These are phyloP conservation scores for Dendrobium chrysotoxum DNA, from an alignment of 106 monocot genomes.

Conservation along the genomic window DNA sequence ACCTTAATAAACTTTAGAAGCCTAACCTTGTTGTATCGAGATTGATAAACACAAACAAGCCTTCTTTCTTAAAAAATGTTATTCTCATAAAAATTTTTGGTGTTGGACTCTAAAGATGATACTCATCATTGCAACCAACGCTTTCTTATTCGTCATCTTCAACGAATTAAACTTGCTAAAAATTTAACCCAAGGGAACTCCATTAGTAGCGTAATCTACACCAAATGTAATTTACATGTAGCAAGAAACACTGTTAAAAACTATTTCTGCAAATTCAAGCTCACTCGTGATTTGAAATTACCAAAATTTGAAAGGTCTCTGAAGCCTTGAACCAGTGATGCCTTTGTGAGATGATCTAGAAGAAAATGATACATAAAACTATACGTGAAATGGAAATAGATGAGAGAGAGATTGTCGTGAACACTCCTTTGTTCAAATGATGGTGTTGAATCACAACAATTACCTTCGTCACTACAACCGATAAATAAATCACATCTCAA, in stretches of 20 bases:
- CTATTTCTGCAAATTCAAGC: background rate
- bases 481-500: too few species aligned
- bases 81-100: conserved; percentile 56
- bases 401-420: conserved; percentile 9
- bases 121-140: conserved; percentile 48
- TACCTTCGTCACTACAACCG: too few species aligned
- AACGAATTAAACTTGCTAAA: conserved; percentile 57
- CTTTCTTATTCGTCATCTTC: conserved; percentile 42
- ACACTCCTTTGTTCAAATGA: conserved; percentile 10
- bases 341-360: conserved; percentile 8
- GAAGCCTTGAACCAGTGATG: background rate
- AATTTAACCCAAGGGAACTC: conserved; percentile 39
- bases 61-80: conserved; percentile 64
- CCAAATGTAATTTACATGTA: background rate
- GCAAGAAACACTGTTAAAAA: background rate
- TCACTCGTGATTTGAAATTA: background rate
- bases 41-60: conserved; percentile 67
- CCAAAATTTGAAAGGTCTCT: conserved; percentile 12
- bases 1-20: background rate
- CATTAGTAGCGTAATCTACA: conserved; percentile 25
- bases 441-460: conserved; percentile 11
- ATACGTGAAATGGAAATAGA: conserved; percentile 7
- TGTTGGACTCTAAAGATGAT: conserved; percentile 45
- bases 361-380: background rate
- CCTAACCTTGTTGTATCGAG: conserved; percentile 73